Evolutionary conservation across 2,329 filamentous ascomycete genomes (phyloP).

Genomic region (Aotearoamyces nothofagi): DNA sequence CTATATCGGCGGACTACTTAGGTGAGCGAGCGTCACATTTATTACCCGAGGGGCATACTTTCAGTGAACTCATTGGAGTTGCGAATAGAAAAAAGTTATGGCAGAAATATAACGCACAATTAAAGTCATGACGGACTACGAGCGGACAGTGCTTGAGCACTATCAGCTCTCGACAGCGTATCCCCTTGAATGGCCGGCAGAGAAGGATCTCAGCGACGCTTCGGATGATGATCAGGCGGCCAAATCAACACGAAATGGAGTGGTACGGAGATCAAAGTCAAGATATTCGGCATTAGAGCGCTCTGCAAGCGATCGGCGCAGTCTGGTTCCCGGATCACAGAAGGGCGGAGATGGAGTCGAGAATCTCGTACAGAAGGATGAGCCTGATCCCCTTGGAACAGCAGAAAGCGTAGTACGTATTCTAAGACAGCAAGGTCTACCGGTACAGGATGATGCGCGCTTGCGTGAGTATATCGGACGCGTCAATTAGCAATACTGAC

Average conservation of each 20-base stretch:
- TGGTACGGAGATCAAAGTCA: slow-evolving; percentile 49
- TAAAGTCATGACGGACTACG: slow-evolving; percentile 51
- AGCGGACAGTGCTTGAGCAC: slow-evolving; percentile 69
- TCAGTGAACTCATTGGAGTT: too few relatives aligned
- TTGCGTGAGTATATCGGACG: slow-evolving; percentile 42
- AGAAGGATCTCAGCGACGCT: slow-evolving; percentile 58
- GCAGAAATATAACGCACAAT: too few relatives aligned
- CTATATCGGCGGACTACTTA: too few relatives aligned
- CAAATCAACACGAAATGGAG: slow-evolving; percentile 25
- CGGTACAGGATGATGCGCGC: slow-evolving; percentile 69
- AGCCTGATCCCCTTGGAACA: slow-evolving; percentile 81
- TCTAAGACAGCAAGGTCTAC: slow-evolving; percentile 60
- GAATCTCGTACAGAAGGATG: slow-evolving; percentile 76
- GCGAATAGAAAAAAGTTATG: too few relatives aligned
- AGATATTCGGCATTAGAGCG: slow-evolving; percentile 76
- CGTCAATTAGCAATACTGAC: slow-evolving; percentile 5
- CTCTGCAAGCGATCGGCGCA: slow-evolving; percentile 53
- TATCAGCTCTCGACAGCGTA: slow-evolving; percentile 72
- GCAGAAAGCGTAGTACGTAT: slow-evolving; percentile 75
- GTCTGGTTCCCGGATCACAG: slow-evolving; percentile 48
- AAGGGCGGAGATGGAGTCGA: slow-evolving; percentile 53
- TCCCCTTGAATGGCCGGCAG: slow-evolving; percentile 73
- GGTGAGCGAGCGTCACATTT: too few relatives aligned
- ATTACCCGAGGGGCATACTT: too few relatives aligned
- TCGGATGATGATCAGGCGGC: slow-evolving; percentile 30